Percentiles rank a stretch among this genome's conserved stretches.
Evolutionary conservation across 305 asterid species (phyloP).

Genomic region (Fraxinus baroniana): DNA sequence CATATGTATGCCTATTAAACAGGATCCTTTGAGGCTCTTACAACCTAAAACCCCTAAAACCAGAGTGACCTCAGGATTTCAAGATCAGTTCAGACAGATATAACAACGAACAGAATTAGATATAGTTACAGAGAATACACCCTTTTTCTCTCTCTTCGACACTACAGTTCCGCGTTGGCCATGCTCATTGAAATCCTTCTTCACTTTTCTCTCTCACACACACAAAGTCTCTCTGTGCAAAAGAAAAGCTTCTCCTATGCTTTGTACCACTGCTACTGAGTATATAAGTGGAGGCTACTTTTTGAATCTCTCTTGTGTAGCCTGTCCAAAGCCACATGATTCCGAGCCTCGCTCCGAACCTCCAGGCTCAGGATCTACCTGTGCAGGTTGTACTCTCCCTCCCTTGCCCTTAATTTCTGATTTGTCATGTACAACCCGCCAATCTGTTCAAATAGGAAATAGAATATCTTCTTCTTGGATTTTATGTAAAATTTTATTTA

Average conservation of each 20-base stretch:
- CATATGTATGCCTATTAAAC: neutral
- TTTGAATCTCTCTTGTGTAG: constrained; percentile 36
- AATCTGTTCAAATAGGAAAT: neutral
- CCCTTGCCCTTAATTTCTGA: neutral
- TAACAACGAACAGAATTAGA: neutral
- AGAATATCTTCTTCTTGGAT: neutral
- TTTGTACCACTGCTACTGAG: constrained; percentile 37
- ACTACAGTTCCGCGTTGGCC: constrained; percentile 31
- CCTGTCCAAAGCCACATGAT: constrained; percentile 28
- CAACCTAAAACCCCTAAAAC: constrained; percentile 19
- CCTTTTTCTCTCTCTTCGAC: constrained; percentile 31
- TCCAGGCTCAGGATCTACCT: constrained; percentile 40
- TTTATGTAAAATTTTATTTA: neutral
- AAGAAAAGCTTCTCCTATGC: constrained; percentile 34
- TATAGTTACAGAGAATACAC: constrained; percentile 15
- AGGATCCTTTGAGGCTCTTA: neutral
- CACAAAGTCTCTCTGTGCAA: constrained; percentile 19
- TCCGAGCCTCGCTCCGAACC: constrained; percentile 60
- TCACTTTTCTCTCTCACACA: constrained; percentile 8
- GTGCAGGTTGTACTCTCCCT: neutral
- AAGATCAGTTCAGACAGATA: constrained; percentile 16
- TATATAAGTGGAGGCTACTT: constrained; percentile 28
- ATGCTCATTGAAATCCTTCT: constrained; percentile 15
- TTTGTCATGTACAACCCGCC: neutral
- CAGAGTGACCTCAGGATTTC: constrained; percentile 11